Base-by-base conservation (phyloP, 192 early-diverging fungal species). In the Coemansia sp. region DNA sequence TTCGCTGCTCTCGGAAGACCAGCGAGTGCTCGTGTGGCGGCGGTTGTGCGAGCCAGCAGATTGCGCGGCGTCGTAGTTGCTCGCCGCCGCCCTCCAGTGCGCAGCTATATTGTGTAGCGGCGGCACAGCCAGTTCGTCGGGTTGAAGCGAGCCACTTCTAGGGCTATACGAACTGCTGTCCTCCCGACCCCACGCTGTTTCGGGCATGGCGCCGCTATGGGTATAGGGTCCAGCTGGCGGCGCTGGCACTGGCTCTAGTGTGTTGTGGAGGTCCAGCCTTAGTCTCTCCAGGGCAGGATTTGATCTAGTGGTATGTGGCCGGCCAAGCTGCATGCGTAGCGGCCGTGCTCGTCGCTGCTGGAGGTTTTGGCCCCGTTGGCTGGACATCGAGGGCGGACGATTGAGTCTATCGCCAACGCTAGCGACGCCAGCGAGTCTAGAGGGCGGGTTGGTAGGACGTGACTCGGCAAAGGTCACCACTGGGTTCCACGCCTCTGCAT, bases 401-500 rank as follows among this genome's bases (percentile, higher is more conserved):
- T 39, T 19, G 36, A 4, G 36, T 40, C 17, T 11, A 39, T 39
- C n/a, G 19, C 19, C 11, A 11, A 21, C 60, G 45, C 35, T 17
- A 29, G 14, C 48, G 13, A 34, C 48, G 17, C 16, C 39, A 24
- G 46, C 10, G 13, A 34, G 59, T 17, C 45, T 19, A 10, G 27
- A 16, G 24, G 56, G 14, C 24, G 48, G 62, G 46, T 59, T 56
- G 42, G 42, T n/a, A 35, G 6, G 42, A 57, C 45, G 54, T 14
- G 68, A 35, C 11, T 77, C 79, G 37, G 66, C 70, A 62, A 82
- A 82, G 3, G 74, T 82, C 19, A 82, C 79, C 2, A 82, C 68
- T 11, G 67, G 74, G 21, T 69, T 70, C 74, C 62, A 60, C 21
- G 29, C 62, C 41, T 82, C 66, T 6, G 27, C 51, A 8, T 59